These are phyloP conservation scores for Saturnispora kantuleensis DNA, from an alignment of 805 yeast genomes.

Conservation along the genomic window DNA sequence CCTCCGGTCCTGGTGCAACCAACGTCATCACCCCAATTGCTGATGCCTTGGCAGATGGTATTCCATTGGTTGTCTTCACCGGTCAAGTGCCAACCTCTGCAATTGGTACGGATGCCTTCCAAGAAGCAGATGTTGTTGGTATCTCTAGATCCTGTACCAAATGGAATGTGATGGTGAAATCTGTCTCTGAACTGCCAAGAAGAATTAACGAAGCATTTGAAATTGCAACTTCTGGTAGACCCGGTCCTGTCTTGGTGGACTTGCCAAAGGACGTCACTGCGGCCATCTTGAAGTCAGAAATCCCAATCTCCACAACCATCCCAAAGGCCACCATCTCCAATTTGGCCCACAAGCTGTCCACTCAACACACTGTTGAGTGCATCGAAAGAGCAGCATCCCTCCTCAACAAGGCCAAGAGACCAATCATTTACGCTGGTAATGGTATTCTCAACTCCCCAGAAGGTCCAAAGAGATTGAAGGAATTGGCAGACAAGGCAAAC, in stretches of 20 bases:
- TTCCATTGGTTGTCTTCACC: slow-evolving; percentile 90
- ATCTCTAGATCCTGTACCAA: slow-evolving; percentile 96
- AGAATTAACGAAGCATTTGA: slow-evolving; percentile 97
- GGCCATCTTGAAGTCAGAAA: slow-evolving; percentile 73
- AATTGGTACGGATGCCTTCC: slow-evolving; percentile 98
- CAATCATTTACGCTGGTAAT: slow-evolving; percentile 84
- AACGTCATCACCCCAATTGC: slow-evolving; percentile 98
- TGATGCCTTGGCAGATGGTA: slow-evolving; percentile 95
- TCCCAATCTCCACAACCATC: slow-evolving; percentile 70
- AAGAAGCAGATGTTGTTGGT: slow-evolving; percentile 97
- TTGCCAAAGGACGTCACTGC: slow-evolving; percentile 98
- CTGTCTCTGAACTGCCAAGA: slow-evolving; percentile 87
- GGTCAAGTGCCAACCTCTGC: slow-evolving; percentile 96
- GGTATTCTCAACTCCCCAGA: slow-evolving; percentile 75
- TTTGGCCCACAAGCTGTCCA: slow-evolving; percentile 59
- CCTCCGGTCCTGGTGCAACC: slow-evolving; percentile 99
- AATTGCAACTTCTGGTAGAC: slow-evolving; percentile 92
- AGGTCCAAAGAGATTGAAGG: slow-evolving; percentile 71
- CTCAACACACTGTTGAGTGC: slow-evolving; percentile 65
- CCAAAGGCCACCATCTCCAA: slow-evolving; percentile 64
- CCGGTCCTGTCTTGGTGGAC: slow-evolving; percentile 97
- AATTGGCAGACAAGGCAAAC: slow-evolving; percentile 79
- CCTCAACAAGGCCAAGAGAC: slow-evolving; percentile 75
- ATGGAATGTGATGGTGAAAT: slow-evolving; percentile 98
- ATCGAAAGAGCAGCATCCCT: slow-evolving; percentile 69